Base-by-base conservation (phyloP, 139 green algal species). In the Prasinococcaceae sp. region DNA sequence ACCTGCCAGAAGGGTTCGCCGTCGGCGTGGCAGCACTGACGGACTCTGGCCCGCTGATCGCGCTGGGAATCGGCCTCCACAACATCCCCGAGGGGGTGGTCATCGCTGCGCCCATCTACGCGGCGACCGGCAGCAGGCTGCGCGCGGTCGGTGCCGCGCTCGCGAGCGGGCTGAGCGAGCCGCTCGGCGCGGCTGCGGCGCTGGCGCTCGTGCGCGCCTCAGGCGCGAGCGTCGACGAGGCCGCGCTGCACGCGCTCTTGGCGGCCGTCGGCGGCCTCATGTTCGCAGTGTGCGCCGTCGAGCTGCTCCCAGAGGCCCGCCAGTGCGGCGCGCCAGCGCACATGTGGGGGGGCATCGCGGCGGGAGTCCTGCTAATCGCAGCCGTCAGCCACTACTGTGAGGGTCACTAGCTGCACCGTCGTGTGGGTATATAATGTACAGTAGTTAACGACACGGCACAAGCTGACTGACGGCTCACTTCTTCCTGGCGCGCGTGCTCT, bases 401-500 rank as follows among this genome's bases (percentile, higher is more conserved):
- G n/a, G n/a, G n/a, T n/a, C n/a, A n/a, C n/a, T n/a, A n/a, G n/a
- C n/a, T n/a, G n/a, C n/a, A n/a, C n/a, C n/a, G n/a, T n/a, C n/a
- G n/a, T n/a, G n/a, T n/a, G n/a, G n/a, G n/a, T n/a, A n/a, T 41
- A 20, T 41, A 41, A 0, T 14, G 14, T 41, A 41, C 33, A 41
- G 14, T 41, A 41, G 12, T 41, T 41, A 12, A 41, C 33, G 14
- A 41, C 12, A 20, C 14, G 14, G 12, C 0, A 12, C 14, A 12
- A 41, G 14, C 14, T 41, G 0, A 41, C n/a, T n/a, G n/a, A n/a
- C n/a, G n/a, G 16, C 42, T 72, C 42, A 98, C 6, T 95, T 85
- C 59, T 97, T 99, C 3, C 79, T 61, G 16, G 89, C 87, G 2
- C 84, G 69, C n/a, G 92, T 99, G 20, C 90, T 63, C 74, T 99